A percentile compares a stretch with the other conserved stretches of the same genome.
Conservation (phyloP, 169 alveolate genomes). For the Cryptosporidium bovis region DNA sequence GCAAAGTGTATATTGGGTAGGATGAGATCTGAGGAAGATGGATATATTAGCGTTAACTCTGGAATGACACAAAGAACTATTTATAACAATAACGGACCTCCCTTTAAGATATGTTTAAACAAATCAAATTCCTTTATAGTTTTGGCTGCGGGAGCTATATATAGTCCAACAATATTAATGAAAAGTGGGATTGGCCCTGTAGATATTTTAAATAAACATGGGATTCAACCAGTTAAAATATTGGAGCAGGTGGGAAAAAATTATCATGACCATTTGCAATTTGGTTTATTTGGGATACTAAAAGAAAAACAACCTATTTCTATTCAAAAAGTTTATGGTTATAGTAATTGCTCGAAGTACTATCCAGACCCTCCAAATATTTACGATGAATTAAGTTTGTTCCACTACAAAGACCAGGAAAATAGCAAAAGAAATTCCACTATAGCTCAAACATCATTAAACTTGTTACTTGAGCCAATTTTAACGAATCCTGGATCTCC, state of each 20-base stretch:
- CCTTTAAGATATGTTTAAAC: constrained; percentile 45
- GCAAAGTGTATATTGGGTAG: constrained; percentile 52
- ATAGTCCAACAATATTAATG: constrained; percentile 67
- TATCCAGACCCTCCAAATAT: constrained; percentile 67
- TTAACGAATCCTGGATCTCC: constrained; percentile 36
- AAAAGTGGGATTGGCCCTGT: constrained; percentile 73
- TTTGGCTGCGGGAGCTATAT: constrained; percentile 63
- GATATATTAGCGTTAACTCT: constrained; percentile 44
- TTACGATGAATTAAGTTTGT: constrained; percentile 53
- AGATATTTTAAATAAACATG: constrained; percentile 43
- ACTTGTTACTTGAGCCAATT: constrained; percentile 40
- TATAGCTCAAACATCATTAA: constrained; percentile 14
- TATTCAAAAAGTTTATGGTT: constrained; percentile 68
- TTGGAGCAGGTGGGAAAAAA: constrained; percentile 70
- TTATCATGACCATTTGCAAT: constrained; percentile 74
- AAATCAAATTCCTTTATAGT: constrained; percentile 54
- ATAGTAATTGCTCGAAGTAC: constrained; percentile 61
- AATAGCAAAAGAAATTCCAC: constrained; percentile 3
- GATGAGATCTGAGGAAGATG: constrained; percentile 70
- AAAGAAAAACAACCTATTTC: constrained; percentile 64
- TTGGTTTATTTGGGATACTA: constrained; percentile 68
- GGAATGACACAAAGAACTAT: constrained; percentile 67
- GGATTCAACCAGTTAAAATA: constrained; percentile 44
- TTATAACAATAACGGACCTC: constrained; percentile 56
- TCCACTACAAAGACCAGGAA: constrained; percentile 20